phyloP scores from a whole-genome alignment of 2,329 filamentous ascomycete species.

The Apiospora saccharicola region DNA sequence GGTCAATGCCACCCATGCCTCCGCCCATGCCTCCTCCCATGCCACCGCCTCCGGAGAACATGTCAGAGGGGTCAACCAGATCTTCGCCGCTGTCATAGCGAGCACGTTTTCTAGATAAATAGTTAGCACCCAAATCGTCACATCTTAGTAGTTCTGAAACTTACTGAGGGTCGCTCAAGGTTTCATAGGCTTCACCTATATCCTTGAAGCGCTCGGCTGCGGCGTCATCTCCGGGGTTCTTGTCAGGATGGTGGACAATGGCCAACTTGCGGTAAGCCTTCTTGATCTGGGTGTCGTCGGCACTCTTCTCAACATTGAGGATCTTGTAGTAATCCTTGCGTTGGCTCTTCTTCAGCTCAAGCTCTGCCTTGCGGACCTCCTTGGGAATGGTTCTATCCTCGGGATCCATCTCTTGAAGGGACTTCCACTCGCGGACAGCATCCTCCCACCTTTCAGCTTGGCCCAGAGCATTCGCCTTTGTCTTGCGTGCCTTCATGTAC shows the following conservation, averaged over 20 bases:
- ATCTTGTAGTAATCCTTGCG: slow-evolving; percentile 99
- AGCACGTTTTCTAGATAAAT: slow-evolving; percentile 73
- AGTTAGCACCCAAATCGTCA: slow-evolving; percentile 43
- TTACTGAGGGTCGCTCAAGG: slow-evolving; percentile 90
- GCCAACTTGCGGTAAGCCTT: slow-evolving; percentile 96
- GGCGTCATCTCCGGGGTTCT: slow-evolving; percentile 86
- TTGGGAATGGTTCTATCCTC: slow-evolving; percentile 80
- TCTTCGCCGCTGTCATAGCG: slow-evolving; percentile 94
- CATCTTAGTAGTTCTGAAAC: slow-evolving; percentile 39
- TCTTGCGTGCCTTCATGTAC: slow-evolving; percentile 92
- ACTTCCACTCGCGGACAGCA: slow-evolving; percentile 87
- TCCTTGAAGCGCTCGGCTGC: slow-evolving; percentile 97
- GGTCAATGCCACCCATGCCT: slow-evolving; percentile 74
- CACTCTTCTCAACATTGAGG: slow-evolving; percentile 85
- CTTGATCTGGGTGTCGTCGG: slow-evolving; percentile 86
- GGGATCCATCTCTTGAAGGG: slow-evolving; percentile 82
- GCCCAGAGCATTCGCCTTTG: slow-evolving; percentile 88
- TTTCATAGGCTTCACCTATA: slow-evolving; percentile 96
- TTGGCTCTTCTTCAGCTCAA: slow-evolving; percentile 97
- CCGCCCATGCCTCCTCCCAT: slow-evolving; percentile 58
- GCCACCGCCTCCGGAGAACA: slow-evolving; percentile 73
- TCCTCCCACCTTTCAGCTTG: slow-evolving; percentile 91
- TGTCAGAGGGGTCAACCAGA: slow-evolving; percentile 85
- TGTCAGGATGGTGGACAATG: slow-evolving; percentile 94
- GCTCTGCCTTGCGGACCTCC: slow-evolving; percentile 88